Evolutionary conservation across 805 yeast species (phyloP), one percentile per base, ranked within the genome.

Genomic region (Starmerella bombi): DNA sequence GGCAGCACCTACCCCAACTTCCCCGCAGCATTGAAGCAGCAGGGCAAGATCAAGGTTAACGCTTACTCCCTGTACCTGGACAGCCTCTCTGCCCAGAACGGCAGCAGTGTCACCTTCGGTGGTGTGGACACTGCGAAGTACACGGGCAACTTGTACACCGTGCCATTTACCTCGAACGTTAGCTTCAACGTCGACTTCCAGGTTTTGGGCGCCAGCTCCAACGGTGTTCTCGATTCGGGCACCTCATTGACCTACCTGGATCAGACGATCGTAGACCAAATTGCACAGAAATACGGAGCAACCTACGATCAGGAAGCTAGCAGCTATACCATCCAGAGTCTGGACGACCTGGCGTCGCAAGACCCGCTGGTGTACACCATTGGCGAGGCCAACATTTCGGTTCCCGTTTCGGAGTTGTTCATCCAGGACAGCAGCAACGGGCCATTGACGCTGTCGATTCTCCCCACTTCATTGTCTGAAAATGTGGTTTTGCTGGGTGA

Each of bases 121-220:
- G 88, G 75, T 34, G 69, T 80, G 21, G 86, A 79, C 55, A 71
- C 69, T 42, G 61, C 70, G 32, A 76, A 76, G 58, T 77, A 72
- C 55, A 40, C 59, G 0, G 85, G 84, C 21, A 50, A 55, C 20
- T 55, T 70, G 23, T 30, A 40, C 36, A 28, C 38, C 10, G 37
- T 49, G 14, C 44, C 46, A 14, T 34, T 48, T 30, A 34, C 42
- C 4, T 34, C 41, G 28, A 10, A 21, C n/a, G 34, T 25, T 10
- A 14, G 19, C 25, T 44, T 49, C 41, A 32, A 22, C 25, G 53
- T 45, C 9, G 45, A 43, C 31, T 38, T 44, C 38, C n/a, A 34
- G 10, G 46, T 50, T 8, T 29, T 15, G 2, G 50, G 46, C 29
- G 2, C 16, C 7, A 27, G 16, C 14, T 25, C 32, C 19, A 37